phyloP scores from a whole-genome alignment of 176 grass and related monocot species.

The sorghum (Sorghum bicolor) region Sorghum_bicolor_NCBIv3 NC_012870.2:69128501-69129000 shows the following conservation, averaged over 20 bases:
- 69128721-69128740: conserved; percentile 89
- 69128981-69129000: conserved; percentile 86
- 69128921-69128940: conserved; percentile 57
- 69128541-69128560: neutral
- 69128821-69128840: neutral
- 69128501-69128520: neutral
- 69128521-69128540: neutral
- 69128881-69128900: conserved; percentile 66
- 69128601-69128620: conserved; percentile 99
- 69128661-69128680: conserved; percentile 63
- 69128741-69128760: conserved; percentile 66
- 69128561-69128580: neutral
- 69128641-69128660: conserved; percentile 76
- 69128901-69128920: conserved; percentile 75
- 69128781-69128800: no score
- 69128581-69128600: conserved; percentile 59
- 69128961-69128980: conserved; percentile 97
- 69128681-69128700: conserved; percentile 65
- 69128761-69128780: conserved; percentile 46
- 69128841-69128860: neutral
- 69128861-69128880: neutral
- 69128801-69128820: neutral
- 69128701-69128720: conserved; percentile 73
- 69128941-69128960: conserved; percentile 65
- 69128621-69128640: conserved; percentile 91